A percentile compares a stretch with the other conserved stretches of the same genome.
phyloP scores from a whole-genome alignment of 2,329 filamentous ascomycete species.

The Gnomoniopsis sp. region DNA sequence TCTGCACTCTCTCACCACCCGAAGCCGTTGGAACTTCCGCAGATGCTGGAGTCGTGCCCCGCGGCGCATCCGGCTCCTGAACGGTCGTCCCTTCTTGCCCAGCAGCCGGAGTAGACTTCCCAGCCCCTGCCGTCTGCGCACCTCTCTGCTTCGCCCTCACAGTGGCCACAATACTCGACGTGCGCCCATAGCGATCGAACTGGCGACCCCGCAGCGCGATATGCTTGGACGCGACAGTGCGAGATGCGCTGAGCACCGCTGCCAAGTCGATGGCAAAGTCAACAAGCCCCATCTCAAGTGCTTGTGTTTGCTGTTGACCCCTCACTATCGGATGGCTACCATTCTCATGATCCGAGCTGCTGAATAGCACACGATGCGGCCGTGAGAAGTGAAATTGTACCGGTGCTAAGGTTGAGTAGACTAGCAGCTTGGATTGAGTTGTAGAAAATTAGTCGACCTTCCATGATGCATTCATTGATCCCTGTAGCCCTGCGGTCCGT shows the following conservation, averaged over 20 bases:
- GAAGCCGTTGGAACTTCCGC: background rate
- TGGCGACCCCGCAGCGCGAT: conserved; percentile 54
- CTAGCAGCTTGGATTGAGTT: background rate
- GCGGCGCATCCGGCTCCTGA: background rate
- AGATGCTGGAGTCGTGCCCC: background rate
- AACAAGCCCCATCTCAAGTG: conserved; percentile 52
- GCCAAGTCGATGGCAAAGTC: conserved; percentile 67
- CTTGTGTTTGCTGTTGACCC: background rate
- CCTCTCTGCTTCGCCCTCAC: conserved; percentile 19
- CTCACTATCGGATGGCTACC: background rate
- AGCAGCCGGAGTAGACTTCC: background rate
- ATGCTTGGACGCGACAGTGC: conserved; percentile 63
- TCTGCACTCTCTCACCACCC: background rate
- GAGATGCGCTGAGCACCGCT: conserved; percentile 66
- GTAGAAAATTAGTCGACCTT: conserved; percentile 9
- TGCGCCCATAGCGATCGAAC: conserved; percentile 46
- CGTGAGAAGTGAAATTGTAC: background rate
- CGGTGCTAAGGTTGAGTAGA: background rate
- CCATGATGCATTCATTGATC: conserved; percentile 13
- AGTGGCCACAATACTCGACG: conserved; percentile 39
- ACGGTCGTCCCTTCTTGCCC: no score
- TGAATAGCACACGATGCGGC: background rate
- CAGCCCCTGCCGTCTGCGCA: background rate
- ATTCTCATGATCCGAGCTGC: background rate
- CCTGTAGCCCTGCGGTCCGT: conserved; percentile 16